Evolutionary conservation across 176 grass and related monocot genomes (phyloP).

Genomic region (Carex kokanica): DNA sequence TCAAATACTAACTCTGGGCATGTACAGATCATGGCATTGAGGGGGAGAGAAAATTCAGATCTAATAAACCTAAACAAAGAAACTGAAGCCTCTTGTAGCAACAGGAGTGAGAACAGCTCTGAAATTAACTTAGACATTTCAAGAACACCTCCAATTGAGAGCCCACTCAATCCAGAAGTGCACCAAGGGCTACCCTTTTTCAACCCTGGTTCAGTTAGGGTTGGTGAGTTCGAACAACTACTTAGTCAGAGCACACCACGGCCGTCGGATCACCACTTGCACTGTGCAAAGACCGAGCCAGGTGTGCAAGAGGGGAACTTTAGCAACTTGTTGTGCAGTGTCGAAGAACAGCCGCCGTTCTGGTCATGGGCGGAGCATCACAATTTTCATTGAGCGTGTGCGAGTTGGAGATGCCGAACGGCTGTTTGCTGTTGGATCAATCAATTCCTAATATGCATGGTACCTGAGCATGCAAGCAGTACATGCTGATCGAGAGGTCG

Average conservation of each 20-base stretch:
- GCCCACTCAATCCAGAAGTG: constrained; percentile 34
- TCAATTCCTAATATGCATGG: neutral
- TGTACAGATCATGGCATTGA: constrained; percentile 63
- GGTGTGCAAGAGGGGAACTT: constrained; percentile 41
- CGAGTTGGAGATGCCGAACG: neutral
- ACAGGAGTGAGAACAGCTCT: constrained; percentile 91
- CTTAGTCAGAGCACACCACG: constrained; percentile 18
- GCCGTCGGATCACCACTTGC: constrained; percentile 15
- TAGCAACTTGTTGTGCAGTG: constrained; percentile 77
- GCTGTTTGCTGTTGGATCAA: neutral
- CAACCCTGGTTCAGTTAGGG: constrained; percentile 11
- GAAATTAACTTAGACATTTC: constrained; percentile 88
- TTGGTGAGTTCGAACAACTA: constrained; percentile 21
- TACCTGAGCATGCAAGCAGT: neutral
- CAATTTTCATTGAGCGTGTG: constrained; percentile 57
- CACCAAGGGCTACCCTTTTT: constrained; percentile 21
- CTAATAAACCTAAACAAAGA: constrained; percentile 96
- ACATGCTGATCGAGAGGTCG: neutral
- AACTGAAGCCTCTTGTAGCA: constrained; percentile 90
- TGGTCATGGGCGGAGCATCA: constrained; percentile 91
- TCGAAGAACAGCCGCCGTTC: constrained; percentile 76
- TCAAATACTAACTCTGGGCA: neutral
- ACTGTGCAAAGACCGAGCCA: constrained; percentile 57
- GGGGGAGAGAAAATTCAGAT: constrained; percentile 68
- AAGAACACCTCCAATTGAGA: constrained; percentile 54